Base-by-base conservation (phyloP, 1,284 basidiomycete genomes). In the Tilletia indica region DNA sequence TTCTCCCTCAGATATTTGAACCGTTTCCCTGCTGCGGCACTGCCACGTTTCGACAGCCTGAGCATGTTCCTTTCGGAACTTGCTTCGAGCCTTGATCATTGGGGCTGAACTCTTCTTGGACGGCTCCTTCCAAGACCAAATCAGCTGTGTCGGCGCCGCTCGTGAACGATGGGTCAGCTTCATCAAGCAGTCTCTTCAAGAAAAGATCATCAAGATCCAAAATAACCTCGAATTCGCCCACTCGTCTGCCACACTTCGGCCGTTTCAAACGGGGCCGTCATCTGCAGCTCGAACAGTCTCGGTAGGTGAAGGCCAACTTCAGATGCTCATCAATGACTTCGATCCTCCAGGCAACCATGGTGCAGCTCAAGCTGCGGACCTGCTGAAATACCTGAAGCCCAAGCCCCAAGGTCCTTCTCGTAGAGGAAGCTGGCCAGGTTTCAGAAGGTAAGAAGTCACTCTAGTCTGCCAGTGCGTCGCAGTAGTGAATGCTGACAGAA, bases 321-420 rank as follows among this genome's bases (percentile, higher is more conserved):
- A 42, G 1, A 36, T 42, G 34, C 39, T 64, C 34, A 2, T 38
- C 34, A 78, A 14, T 73, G 38, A 74, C 72, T 89, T 88, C 74
- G 87, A 89, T 67, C 88, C 88, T 19, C 90, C 90, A 0, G 90
- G 90, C 9, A 81, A 79, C 2, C 80, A 76, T 61, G 73, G 79
- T 12, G 79, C 77, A 11, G 78, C 79, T 2, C 78, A 76, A 48
- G 31, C 80, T 12, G 73, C 76, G 16, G 64, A 69, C 4, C 67
- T 82, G 14, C 70, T 81, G 21, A 68, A 58, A 34, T 25, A 21
- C 31, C 14, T 34, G 8, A 63, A 63, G 25, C 58, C 58, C 73
- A 73, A 48, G 47, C 25, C 25, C 25, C 25, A 31, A 31, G 25
- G 39, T 68, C 8, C 36, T 75, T 16, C 21, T 74, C n/a, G 71